Evolutionary conservation across 1,284 basidiomycete species (phyloP), one percentile per base, ranked within the genome.

Genomic region (Ganoderma multipileum): DNA sequence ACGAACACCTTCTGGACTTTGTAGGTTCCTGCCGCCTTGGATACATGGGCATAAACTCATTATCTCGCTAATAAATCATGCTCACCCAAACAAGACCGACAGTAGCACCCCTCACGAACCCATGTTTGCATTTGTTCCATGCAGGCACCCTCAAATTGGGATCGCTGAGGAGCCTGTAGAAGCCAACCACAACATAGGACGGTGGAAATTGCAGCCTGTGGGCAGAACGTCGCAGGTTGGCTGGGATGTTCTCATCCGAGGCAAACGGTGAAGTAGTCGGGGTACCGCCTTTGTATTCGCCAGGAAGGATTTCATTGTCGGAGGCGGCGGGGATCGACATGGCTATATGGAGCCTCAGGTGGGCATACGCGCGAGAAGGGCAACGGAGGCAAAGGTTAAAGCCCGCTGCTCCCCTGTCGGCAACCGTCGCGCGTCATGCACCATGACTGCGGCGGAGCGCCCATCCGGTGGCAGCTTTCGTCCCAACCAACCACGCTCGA

Each of bases 61-160:
- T 12, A 28, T 6, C 50, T 63, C 18, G 28, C 36, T 33, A n/a
- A 23, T 11, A 6, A 36, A 41, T 20, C 30, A 7, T 33, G 69
- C 87, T 65, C 69, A 92, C 92, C 92, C 93, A 95, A 36, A 86
- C 79, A 0, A 85, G 73, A 0, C 91, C 92, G 57, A 92, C 88
- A 8, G 85, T 76, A 0, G 83, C 80, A 0, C 93, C 93, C 50
- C 92, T 81, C 65, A 83, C 76, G 2, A 85, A 84, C 0, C 89
- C 93, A 78, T 94, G 89, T 71, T 84, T 84, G 75, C 91, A 93
- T 78, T 93, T 94, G 71, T 90, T 82, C 92, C 92, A 94, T 14
- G 90, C 87, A 8, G 92, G 91, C 23, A 83, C 79, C 69, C 86
- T 87, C n/a, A 95, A 80, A 11, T 79, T 78, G 61, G 84, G 81